Conservation (phyloP, 148 eudicot genomes). For the Fagopyrum homotropicum region DNA sequence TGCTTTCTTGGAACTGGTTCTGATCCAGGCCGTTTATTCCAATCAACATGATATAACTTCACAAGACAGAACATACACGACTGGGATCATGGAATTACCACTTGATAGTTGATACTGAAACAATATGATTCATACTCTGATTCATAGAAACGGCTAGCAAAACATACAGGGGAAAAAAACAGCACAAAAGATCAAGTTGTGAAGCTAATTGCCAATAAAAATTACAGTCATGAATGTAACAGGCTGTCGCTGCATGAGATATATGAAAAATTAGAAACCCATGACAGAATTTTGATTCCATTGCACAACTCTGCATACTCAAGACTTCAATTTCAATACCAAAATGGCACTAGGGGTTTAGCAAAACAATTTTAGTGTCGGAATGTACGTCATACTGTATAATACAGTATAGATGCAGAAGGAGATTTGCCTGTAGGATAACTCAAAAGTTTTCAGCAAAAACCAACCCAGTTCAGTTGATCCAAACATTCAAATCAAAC, state of each 20-base stretch:
- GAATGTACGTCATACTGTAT: not conserved
- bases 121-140: not conserved
- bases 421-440: not conserved
- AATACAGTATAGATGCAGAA: not conserved
- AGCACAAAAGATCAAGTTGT: not conserved
- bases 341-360: not conserved
- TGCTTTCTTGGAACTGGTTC: no score
- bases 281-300: not conserved
- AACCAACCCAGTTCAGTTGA: not conserved
- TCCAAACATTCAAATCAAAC: not conserved
- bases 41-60: no score
- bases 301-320: conserved; percentile 1
- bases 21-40: not conserved
- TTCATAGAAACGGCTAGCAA: not conserved
- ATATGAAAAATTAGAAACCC: not conserved
- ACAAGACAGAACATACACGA: no score
- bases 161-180: not conserved
- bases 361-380: not conserved
- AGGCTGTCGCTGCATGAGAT: not conserved
- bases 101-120: no score
- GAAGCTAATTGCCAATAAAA: not conserved
- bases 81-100: no score
- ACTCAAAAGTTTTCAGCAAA: not conserved
- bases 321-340: not conserved
- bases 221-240: not conserved